A percentile compares a stretch with the other conserved stretches of the same genome.
Evolutionary conservation across 345 rosid species (phyloP).

Genomic region (Bruguiera sexangula): DNA sequence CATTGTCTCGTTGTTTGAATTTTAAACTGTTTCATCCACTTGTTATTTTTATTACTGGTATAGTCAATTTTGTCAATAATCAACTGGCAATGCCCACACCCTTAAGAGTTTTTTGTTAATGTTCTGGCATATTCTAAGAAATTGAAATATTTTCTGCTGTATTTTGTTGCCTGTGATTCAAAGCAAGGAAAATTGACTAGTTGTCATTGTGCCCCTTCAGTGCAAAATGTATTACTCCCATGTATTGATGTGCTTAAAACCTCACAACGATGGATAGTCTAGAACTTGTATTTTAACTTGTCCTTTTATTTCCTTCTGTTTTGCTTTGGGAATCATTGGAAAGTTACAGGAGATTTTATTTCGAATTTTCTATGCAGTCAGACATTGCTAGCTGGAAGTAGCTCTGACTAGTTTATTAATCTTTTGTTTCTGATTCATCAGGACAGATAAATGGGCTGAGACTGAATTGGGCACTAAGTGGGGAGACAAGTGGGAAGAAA

Average conservation of each 20-base stretch:
- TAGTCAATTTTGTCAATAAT: too few species aligned
- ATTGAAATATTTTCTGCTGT: too few species aligned
- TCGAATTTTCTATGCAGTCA: neutral
- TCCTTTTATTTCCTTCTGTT: neutral
- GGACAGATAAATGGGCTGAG: slow-evolving; percentile 99
- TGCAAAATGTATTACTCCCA: too few species aligned
- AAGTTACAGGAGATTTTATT: neutral
- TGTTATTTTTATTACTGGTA: too few species aligned
- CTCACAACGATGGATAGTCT: neutral
- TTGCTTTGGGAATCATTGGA: slow-evolving; percentile 1
- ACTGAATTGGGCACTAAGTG: slow-evolving; percentile 96
- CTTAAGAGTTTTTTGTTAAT: too few species aligned
- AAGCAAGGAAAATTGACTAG: too few species aligned
- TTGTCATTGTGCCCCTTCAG: too few species aligned
- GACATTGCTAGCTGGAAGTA: neutral
- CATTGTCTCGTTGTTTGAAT: neutral
- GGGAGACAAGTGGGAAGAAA: slow-evolving; percentile 99
- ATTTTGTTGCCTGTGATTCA: too few species aligned
- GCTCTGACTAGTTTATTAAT: slow-evolving; percentile 9
- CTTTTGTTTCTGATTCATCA: slow-evolving; percentile 40
- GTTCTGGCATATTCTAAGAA: too few species aligned
- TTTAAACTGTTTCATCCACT: neutral
- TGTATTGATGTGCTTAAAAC: too few species aligned
- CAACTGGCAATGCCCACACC: too few species aligned
- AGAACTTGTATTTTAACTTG: neutral